Conservation (phyloP, 2,329 filamentous ascomycete genomes). For the Ophiostoma ulmi region DNA sequence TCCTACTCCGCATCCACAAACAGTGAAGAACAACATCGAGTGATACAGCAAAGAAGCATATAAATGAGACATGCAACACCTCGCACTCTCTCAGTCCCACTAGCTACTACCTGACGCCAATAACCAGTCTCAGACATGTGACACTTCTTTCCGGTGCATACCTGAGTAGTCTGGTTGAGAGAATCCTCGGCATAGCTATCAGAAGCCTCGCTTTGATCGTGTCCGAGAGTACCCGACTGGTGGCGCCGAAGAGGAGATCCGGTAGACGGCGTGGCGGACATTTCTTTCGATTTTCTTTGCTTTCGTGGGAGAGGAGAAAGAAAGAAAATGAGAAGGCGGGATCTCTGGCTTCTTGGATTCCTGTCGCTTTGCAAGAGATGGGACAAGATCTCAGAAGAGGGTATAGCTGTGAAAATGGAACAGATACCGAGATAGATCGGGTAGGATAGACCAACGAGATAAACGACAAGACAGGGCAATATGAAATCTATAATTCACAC, state of each 20-base stretch:
- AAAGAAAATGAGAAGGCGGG: background rate
- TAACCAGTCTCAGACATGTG: background rate
- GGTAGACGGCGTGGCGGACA: constrained; percentile 40
- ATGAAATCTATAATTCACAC: background rate
- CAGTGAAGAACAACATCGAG: background rate
- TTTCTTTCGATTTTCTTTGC: constrained; percentile 27
- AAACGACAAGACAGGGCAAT: background rate
- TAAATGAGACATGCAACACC: background rate
- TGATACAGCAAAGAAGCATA: background rate
- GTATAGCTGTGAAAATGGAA: constrained; percentile 27
- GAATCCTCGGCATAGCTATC: constrained; percentile 38
- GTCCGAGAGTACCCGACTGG: constrained; percentile 33
- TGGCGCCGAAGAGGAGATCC: constrained; percentile 42
- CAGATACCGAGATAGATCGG: constrained; percentile 27
- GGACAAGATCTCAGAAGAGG: constrained; percentile 18
- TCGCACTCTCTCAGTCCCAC: background rate
- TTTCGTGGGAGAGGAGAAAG: background rate
- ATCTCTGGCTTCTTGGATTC: background rate
- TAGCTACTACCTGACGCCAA: background rate
- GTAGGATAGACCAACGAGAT: constrained; percentile 22
- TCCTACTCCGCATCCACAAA: background rate
- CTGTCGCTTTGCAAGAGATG: constrained; percentile 16
- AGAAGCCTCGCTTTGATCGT: constrained; percentile 37
- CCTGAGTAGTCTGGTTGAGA: constrained; percentile 32
- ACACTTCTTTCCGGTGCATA: constrained; percentile 26